phyloP scores from a whole-genome alignment of 192 early-diverging fungal species.

The Neocallimastix lanati region DNA sequence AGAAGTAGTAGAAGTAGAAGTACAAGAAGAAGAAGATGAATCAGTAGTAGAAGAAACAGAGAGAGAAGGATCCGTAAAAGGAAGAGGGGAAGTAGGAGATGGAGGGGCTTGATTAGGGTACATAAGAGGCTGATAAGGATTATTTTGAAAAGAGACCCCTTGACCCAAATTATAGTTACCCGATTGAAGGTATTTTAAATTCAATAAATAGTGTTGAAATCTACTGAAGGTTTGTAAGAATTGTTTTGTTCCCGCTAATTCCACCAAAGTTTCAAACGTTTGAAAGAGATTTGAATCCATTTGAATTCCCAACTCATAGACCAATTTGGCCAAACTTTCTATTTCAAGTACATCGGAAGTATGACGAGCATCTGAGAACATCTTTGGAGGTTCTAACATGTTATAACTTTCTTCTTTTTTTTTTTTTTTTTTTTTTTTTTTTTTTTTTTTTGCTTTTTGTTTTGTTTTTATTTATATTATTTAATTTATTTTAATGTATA shows the following conservation, averaged over 20 bases:
- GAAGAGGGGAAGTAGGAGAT: neutral
- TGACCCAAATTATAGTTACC: neutral
- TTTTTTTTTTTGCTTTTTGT: neutral
- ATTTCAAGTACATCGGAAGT: neutral
- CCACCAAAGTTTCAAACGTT: neutral
- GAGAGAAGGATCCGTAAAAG: too few relatives aligned
- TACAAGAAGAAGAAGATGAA: too few relatives aligned
- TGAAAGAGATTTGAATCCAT: neutral
- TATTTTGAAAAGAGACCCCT: neutral
- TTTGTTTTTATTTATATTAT: too few relatives aligned
- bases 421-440: too few relatives aligned
- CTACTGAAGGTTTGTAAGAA: neutral
- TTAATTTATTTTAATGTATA: too few relatives aligned
- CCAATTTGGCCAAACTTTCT: neutral
- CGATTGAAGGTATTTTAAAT: neutral
- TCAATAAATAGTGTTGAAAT: neutral
- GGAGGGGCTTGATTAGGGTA: too few relatives aligned
- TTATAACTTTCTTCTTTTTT: neutral
- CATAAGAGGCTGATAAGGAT: neutral
- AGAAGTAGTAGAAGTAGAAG: neutral
- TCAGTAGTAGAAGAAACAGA: too few relatives aligned
- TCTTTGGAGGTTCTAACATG: neutral
- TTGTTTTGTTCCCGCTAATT: neutral
- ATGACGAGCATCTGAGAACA: neutral
- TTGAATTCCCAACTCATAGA: neutral